phyloP scores from a whole-genome alignment of 495 filamentous ascomycete species.

The Penicillium odoratum region DNA sequence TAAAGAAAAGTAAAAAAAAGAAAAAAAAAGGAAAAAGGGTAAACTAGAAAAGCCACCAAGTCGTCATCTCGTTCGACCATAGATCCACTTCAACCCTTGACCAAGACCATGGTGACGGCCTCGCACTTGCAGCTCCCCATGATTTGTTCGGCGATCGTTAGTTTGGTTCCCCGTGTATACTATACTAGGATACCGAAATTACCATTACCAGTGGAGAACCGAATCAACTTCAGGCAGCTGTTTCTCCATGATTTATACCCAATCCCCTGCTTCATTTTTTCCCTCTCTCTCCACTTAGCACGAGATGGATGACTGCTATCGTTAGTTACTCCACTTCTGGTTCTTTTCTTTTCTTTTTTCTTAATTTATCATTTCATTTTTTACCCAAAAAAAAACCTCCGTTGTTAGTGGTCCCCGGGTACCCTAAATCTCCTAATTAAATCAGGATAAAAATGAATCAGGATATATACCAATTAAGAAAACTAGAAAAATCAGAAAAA shows the following conservation, averaged over 20 bases:
- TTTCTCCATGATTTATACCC: neutral
- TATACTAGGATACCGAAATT: neutral
- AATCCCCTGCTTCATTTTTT: neutral
- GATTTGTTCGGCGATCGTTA: conserved; percentile 26
- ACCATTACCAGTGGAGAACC: conserved; percentile 7
- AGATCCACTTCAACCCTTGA: conserved; percentile 17
- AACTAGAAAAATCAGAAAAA: neutral
- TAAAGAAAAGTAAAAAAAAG: neutral
- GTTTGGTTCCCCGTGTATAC: conserved; percentile 7
- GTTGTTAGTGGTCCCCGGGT: neutral
- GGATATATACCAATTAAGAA: neutral
- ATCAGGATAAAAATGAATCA: no score
- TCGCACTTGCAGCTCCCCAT: conserved; percentile 30
- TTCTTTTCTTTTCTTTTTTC: neutral
- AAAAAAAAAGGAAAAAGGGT: no score
- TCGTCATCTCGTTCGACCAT: neutral
- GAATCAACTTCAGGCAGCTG: conserved; percentile 8
- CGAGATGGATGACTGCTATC: neutral
- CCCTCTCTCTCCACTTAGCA: neutral
- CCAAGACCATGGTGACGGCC: conserved; percentile 31
- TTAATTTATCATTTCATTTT: neutral
- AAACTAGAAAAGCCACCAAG: no score
- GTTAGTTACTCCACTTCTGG: neutral
- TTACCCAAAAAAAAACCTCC: neutral
- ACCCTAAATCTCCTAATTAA: no score